phyloP scores from a whole-genome alignment of 345 rosid genomes.

The Clarkia xantiana region DNA sequence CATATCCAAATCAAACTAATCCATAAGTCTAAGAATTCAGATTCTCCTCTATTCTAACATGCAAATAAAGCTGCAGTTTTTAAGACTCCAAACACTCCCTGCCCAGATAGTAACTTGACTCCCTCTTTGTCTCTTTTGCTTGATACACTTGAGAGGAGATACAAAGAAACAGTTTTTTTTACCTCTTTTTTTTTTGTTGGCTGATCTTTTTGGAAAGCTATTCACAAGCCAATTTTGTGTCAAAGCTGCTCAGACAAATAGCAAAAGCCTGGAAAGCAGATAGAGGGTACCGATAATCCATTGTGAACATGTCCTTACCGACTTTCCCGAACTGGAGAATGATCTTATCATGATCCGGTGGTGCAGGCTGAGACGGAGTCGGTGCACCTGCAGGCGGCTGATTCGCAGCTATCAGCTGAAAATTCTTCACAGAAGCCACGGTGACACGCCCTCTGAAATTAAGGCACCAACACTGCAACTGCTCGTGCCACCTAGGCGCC shows the following conservation, averaged over 20 bases:
- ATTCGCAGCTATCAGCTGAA: conserved; percentile 34
- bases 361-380: conserved; percentile 18
- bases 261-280: conserved; percentile 98
- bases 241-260: conserved; percentile 97
- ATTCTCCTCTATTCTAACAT: no score
- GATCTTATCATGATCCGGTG: conserved; percentile 60
- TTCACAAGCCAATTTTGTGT: conserved; percentile 98
- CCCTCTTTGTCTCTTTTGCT: no score
- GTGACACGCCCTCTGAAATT: conserved; percentile 42
- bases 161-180: background rate
- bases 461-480: conserved; percentile 44
- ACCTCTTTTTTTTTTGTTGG: background rate
- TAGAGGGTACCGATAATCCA: conserved; percentile 94
- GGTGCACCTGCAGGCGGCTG: conserved; percentile 18
- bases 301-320: conserved; percentile 92
- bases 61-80: no score
- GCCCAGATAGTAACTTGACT: no score
- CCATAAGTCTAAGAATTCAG: no score
- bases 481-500: conserved; percentile 45
- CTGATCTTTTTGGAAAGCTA: conserved; percentile 14
- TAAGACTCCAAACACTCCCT: no score
- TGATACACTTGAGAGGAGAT: no score
- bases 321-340: conserved; percentile 95
- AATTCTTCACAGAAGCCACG: conserved; percentile 40
- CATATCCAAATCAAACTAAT: no score